A percentile compares a stretch with the other conserved stretches of the same genome.
phyloP scores from a whole-genome alignment of 2,329 filamentous ascomycete species.

The Hymenoscyphus salicellus region DNA sequence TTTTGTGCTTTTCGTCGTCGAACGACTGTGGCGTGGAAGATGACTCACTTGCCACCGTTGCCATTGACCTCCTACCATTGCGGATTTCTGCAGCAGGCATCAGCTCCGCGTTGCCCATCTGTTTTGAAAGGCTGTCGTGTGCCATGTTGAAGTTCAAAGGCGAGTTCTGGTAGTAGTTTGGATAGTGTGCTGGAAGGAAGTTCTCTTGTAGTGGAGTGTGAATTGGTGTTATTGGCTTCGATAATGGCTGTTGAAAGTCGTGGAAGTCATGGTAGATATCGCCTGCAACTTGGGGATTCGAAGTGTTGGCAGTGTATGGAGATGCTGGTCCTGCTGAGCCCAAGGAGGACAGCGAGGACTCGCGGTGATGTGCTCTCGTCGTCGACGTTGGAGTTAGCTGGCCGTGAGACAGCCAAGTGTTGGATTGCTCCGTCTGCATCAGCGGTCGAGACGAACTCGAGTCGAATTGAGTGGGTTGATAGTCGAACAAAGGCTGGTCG shows the following conservation, averaged over 20 bases:
- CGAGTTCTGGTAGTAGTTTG: slow-evolving; percentile 39
- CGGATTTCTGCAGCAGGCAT: slow-evolving; percentile 33
- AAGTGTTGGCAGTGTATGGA: slow-evolving; percentile 53
- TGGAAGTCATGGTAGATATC: slow-evolving; percentile 41
- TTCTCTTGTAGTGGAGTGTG: slow-evolving; percentile 35
- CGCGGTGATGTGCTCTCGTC: slow-evolving; percentile 47
- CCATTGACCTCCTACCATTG: slow-evolving; percentile 34
- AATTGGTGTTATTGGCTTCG: slow-evolving; percentile 35
- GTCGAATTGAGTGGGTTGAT: slow-evolving; percentile 4
- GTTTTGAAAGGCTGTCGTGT: slow-evolving; percentile 27
- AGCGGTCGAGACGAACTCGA: slow-evolving; percentile 24
- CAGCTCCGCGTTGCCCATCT: slow-evolving; percentile 29
- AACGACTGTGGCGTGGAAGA: slow-evolving; percentile 57
- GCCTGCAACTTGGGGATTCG: slow-evolving; percentile 58
- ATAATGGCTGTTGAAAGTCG: slow-evolving; percentile 34
- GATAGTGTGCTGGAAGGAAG: slow-evolving; percentile 38
- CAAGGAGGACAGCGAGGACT: slow-evolving; percentile 59
- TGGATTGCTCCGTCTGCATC: slow-evolving; percentile 33
- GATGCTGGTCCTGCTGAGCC: slow-evolving; percentile 60
- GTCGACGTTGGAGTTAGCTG: slow-evolving; percentile 36
- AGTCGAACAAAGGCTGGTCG: slow-evolving; percentile 11
- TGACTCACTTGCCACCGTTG: slow-evolving; percentile 59
- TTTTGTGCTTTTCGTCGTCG: slow-evolving; percentile 52
- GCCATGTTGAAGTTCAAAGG: slow-evolving; percentile 30
- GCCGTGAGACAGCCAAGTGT: slow-evolving; percentile 33